Evolutionary conservation across 169 alveolate genomes (phyloP).

Genomic region (Plasmodium gonderi): DNA sequence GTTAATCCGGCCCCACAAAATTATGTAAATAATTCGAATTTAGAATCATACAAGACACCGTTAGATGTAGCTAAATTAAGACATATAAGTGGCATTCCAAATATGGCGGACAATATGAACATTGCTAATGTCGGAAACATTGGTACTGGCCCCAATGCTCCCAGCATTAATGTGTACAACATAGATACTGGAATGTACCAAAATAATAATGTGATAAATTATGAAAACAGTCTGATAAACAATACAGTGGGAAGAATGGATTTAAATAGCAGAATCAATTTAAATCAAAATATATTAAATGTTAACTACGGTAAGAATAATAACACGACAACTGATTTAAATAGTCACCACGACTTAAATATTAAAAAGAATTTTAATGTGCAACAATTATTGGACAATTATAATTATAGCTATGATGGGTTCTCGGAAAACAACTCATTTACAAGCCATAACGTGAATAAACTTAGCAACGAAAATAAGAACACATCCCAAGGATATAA

Average conservation of each 20-base stretch:
- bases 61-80: slow-evolving; percentile 16
- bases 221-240: slow-evolving; percentile 1
- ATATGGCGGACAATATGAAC: background rate
- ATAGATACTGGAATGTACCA: background rate
- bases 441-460: background rate
- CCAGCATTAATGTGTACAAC: background rate
- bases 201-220: background rate
- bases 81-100: slow-evolving; percentile 1
- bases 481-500: background rate
- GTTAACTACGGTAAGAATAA: background rate
- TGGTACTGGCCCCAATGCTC: background rate
- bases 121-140: background rate
- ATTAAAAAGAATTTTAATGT: slow-evolving; percentile 64
- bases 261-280: background rate
- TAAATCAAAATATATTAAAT: background rate
- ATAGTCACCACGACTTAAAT: slow-evolving; percentile 6
- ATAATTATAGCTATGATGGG: slow-evolving; percentile 42
- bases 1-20: slow-evolving; percentile 3
- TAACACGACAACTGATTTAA: background rate
- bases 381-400: slow-evolving; percentile 58
- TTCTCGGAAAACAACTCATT: slow-evolving; percentile 6
- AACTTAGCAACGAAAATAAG: background rate
- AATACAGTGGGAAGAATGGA: background rate
- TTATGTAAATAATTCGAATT: slow-evolving; percentile 7
- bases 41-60: slow-evolving; percentile 24